Evolutionary conservation across 192 early-diverging fungal genomes (phyloP), one percentile per base, ranked within the genome.

Genomic region (Lobosporangium transversale): DNA sequence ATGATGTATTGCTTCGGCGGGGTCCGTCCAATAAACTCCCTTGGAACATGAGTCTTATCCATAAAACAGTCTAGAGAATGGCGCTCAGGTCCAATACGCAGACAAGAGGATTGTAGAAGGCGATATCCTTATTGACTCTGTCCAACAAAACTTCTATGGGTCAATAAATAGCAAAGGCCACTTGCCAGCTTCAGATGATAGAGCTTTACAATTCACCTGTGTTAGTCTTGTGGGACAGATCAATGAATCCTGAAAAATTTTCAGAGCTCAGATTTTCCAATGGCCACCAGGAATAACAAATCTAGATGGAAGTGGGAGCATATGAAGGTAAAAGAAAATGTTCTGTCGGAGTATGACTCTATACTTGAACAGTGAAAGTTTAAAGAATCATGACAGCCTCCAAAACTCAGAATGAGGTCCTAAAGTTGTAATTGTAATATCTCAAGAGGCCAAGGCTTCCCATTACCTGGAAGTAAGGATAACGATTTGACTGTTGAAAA

Each of bases 301-400:
- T 43, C 53, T n/a, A n/a, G n/a, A n/a, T n/a, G n/a, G n/a, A n/a
- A 63, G 61, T 63, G 61, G 61, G 20, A 23, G 27, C 51, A 48
- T 9, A 48, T 63, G 11, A 37, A 48, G 4, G 27, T 26, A 15
- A 35, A 50, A 30, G 27, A 36, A 9, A 51, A 63, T 18, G 15
- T 37, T 40, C 35, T 51, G 61, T 11, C 53, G 61, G 61, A 30
- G 23, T 0, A 36, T 63, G 1, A 21, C 40, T 21, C 31, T 53
- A n/a, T 36, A 63, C 49, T 24, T 63, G 6, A 23, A 23, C 8
- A 20, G 27, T 1, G 49, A 63, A 5, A 36, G 17, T 2, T 42
- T 33, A 14, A 21, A 50, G 7, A 40, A 36, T 21, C 23, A 27
- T 27, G 24, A 52, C 26, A 51, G 50, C 23, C 23, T 53, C 33